phyloP scores from a whole-genome alignment of 495 filamentous ascomycete genomes.

The Darksidea phi region DNA sequence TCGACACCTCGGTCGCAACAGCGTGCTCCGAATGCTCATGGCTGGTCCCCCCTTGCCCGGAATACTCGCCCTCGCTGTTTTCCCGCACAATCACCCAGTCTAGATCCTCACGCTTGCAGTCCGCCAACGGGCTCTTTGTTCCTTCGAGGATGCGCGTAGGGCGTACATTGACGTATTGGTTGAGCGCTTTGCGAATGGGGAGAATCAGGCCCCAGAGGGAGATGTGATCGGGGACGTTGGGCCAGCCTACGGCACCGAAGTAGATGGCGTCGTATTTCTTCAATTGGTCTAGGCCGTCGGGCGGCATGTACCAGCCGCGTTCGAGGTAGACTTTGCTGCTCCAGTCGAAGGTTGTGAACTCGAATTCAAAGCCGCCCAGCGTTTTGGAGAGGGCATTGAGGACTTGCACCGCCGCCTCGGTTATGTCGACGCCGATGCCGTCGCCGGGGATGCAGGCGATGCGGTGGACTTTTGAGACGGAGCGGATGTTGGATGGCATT shows the following conservation, averaged over 20 bases:
- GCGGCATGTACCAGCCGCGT: constrained; percentile 43
- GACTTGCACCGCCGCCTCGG: constrained; percentile 42
- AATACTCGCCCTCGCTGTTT: constrained; percentile 47
- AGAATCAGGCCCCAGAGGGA: constrained; percentile 46
- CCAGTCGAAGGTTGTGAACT: constrained; percentile 45
- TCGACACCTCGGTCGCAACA: constrained; percentile 43
- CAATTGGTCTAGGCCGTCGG: constrained; percentile 41
- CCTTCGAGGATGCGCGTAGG: constrained; percentile 43
- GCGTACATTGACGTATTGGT: constrained; percentile 47
- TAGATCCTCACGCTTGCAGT: constrained; percentile 30
- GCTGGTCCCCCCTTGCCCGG: constrained; percentile 44
- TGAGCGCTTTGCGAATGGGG: constrained; percentile 43
- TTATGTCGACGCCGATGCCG: constrained; percentile 47
- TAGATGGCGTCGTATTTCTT: constrained; percentile 45
- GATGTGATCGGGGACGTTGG: constrained; percentile 46
- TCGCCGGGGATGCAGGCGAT: constrained; percentile 47
- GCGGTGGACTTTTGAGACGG: constrained; percentile 36
- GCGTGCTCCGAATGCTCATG: constrained; percentile 37
- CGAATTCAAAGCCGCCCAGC: constrained; percentile 40
- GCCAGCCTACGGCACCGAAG: constrained; percentile 47
- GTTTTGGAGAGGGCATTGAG: constrained; percentile 38
- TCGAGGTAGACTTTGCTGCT: constrained; percentile 39
- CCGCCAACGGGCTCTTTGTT: constrained; percentile 37
- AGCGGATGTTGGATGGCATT: constrained; percentile 25
- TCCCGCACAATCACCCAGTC: constrained; percentile 48